Conservation (phyloP, 192 early-diverging fungal genomes). For the Entomortierella parvispora region DNA sequence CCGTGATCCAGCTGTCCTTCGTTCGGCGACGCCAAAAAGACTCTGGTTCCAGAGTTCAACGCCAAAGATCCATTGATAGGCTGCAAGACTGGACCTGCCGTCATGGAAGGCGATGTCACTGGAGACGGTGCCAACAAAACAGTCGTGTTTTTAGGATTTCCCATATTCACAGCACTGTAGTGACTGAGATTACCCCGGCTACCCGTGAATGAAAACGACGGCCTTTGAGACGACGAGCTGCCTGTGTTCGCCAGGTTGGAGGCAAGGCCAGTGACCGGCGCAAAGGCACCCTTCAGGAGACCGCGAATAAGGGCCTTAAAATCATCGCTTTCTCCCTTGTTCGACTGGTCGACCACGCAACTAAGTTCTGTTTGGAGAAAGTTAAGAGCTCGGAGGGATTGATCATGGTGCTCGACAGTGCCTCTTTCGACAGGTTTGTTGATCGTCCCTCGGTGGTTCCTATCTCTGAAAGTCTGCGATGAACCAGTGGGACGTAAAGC, state of each 20-base stretch:
- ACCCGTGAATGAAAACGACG: constrained; percentile 7
- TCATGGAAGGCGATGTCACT: constrained; percentile 20
- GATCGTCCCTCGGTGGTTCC: not conserved
- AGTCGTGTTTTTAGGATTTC: constrained; percentile 18
- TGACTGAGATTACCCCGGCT: not conserved
- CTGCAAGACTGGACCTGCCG: no score
- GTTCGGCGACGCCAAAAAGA: constrained; percentile 16
- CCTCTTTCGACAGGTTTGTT: constrained; percentile 12
- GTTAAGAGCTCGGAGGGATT: constrained; percentile 69
- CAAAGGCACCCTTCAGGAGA: constrained; percentile 27
- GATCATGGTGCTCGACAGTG: constrained; percentile 33
- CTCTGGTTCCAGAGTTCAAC: not conserved
- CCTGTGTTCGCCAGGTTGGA: not conserved
- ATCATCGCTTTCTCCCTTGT: constrained; percentile 53
- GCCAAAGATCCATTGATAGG: no score
- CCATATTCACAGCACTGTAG: not conserved
- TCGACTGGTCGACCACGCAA: constrained; percentile 74
- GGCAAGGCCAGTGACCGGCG: not conserved
- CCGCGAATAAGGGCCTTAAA: constrained; percentile 51
- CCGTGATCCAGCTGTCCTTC: not conserved
- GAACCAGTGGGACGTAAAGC: not conserved
- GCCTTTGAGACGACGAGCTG: not conserved
- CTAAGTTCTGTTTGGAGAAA: constrained; percentile 82
- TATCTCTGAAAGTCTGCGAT: not conserved
- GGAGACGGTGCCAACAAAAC: constrained; percentile 34